A percentile compares a stretch with the other conserved stretches of the same genome.
Evolutionary conservation across 352 stramenopile genomes (phyloP).

Genomic region (Phytophthora quininea): DNA sequence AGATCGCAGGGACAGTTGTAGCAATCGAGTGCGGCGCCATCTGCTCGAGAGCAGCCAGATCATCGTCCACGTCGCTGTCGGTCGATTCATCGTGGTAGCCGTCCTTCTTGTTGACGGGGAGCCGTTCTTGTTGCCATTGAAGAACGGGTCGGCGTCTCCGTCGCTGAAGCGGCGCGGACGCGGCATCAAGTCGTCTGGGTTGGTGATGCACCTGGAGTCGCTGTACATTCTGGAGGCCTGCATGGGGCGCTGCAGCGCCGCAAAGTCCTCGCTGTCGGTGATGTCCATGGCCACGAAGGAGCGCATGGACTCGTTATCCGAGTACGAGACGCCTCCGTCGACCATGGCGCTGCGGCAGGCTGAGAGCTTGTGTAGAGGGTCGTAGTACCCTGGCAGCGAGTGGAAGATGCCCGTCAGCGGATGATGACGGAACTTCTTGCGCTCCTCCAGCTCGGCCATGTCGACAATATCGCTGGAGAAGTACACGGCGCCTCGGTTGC

Average conservation of each 20-base stretch:
- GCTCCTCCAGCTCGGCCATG: constrained; percentile 89
- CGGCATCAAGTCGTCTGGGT: constrained; percentile 33
- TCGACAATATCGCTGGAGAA: constrained; percentile 89
- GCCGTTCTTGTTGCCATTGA: constrained; percentile 39
- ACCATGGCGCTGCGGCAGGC: constrained; percentile 69
- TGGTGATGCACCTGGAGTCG: constrained; percentile 56
- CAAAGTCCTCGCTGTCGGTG: constrained; percentile 62
- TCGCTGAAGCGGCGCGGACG: constrained; percentile 83
- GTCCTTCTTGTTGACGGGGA: constrained; percentile 36
- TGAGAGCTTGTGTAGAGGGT: constrained; percentile 80
- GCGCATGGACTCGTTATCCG: constrained; percentile 75
- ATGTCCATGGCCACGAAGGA: constrained; percentile 84
- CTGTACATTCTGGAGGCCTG: constrained; percentile 79
- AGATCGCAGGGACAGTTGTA: constrained; percentile 25
- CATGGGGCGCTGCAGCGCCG: constrained; percentile 56
- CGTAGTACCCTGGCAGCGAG: constrained; percentile 85
- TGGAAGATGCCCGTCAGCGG: constrained; percentile 90
- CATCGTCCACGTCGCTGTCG: constrained; percentile 35
- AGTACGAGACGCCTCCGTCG: constrained; percentile 57
- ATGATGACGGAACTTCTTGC: constrained; percentile 89
- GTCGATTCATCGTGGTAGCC: constrained; percentile 39
- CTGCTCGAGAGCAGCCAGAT: constrained; percentile 27
- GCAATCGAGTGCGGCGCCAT: constrained; percentile 25
- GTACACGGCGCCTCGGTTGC: constrained; percentile 86
- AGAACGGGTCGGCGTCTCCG: constrained; percentile 79